Percentiles rank a stretch among this genome's conserved stretches.
These are phyloP conservation scores for Fonsecaea pedrosoi DNA, from an alignment of 2,329 filamentous ascomycete species.

Conservation along the genomic window DNA sequence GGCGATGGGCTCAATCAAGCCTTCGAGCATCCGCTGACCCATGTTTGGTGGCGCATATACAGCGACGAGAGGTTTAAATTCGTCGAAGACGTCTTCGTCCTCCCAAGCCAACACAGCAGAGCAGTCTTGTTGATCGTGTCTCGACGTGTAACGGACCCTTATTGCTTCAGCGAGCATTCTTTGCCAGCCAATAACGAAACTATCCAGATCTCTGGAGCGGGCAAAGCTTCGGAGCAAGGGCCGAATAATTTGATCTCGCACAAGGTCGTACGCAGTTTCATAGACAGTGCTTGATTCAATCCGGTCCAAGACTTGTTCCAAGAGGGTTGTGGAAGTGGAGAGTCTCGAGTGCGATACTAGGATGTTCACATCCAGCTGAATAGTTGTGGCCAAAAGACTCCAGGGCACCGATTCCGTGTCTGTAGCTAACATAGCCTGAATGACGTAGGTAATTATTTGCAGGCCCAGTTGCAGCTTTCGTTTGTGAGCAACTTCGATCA, in stretches of 20 bases:
- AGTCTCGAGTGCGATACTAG: slow-evolving; percentile 54
- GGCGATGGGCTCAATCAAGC: slow-evolving; percentile 26
- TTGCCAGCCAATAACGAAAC: slow-evolving; percentile 51
- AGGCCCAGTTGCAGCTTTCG: slow-evolving; percentile 50
- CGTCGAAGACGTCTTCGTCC: slow-evolving; percentile 51
- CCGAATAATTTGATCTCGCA: slow-evolving; percentile 50
- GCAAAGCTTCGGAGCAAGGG: slow-evolving; percentile 51
- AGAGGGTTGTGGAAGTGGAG: slow-evolving; percentile 45
- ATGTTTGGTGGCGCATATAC: slow-evolving; percentile 29
- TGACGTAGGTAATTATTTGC: slow-evolving; percentile 49
- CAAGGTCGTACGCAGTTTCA: slow-evolving; percentile 40
- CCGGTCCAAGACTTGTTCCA: slow-evolving; percentile 47
- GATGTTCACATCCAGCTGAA: slow-evolving; percentile 52
- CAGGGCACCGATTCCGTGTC: slow-evolving; percentile 44
- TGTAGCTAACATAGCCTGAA: slow-evolving; percentile 50
- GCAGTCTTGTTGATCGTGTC: slow-evolving; percentile 39
- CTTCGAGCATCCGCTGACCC: slow-evolving; percentile 25
- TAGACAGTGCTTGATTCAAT: slow-evolving; percentile 29
- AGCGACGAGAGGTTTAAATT: slow-evolving; percentile 40
- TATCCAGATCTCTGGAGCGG: slow-evolving; percentile 49
- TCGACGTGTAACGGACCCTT: slow-evolving; percentile 36
- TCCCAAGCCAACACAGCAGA: slow-evolving; percentile 51
- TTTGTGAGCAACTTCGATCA: slow-evolving; percentile 49
- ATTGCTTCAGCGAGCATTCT: slow-evolving; percentile 49
- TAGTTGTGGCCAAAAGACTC: slow-evolving; percentile 50